These are phyloP conservation scores for Sporothrix protearum DNA, from an alignment of 2,329 filamentous ascomycete species.

Conservation along the genomic window DNA sequence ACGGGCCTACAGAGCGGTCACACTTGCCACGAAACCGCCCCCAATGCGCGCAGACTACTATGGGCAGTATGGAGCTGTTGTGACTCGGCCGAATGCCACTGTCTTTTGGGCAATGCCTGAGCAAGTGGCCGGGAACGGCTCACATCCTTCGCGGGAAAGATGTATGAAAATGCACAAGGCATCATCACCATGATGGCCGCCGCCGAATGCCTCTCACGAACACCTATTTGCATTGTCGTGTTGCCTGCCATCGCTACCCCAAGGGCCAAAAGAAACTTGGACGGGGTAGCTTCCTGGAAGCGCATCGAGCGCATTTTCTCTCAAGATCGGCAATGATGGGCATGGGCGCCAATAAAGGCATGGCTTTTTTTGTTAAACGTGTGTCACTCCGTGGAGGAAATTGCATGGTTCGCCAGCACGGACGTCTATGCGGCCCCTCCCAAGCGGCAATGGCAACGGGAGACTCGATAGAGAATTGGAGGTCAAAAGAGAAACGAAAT, in stretches of 20 bases:
- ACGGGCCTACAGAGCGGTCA: neutral
- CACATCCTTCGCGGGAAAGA: neutral
- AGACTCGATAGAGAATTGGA: neutral
- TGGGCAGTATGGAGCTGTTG: neutral
- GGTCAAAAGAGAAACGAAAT: neutral
- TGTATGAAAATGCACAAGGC: neutral
- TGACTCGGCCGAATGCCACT: neutral
- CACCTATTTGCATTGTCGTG: neutral
- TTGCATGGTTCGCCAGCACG: neutral
- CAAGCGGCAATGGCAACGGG: neutral
- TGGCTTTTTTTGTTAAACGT: neutral
- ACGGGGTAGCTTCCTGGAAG: neutral
- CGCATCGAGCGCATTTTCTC: neutral
- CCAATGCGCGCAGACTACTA: neutral
- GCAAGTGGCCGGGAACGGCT: neutral
- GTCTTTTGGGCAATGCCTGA: neutral
- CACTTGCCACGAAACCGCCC: neutral
- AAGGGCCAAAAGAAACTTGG: neutral
- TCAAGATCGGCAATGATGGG: neutral
- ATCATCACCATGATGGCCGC: neutral
- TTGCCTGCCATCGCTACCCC: neutral
- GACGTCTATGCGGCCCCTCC: conserved; percentile 6
- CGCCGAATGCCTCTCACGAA: neutral
- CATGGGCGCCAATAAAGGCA: conserved; percentile 9
- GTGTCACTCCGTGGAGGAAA: neutral